Evolutionary conservation across 345 rosid species (phyloP).

Genomic region (Eucalyptus shirleyi): DNA sequence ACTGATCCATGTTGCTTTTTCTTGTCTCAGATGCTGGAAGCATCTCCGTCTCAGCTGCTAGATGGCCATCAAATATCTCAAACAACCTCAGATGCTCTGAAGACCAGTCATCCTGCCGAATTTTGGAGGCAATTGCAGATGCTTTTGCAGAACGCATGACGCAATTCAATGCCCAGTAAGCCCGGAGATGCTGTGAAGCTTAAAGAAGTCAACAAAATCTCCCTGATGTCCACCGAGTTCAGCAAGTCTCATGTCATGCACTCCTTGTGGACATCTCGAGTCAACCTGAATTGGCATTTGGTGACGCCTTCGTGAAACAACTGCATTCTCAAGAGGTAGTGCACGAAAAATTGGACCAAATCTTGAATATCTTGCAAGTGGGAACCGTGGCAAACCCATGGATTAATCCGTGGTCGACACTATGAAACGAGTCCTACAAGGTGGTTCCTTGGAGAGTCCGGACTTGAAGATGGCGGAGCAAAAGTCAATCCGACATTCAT

Average conservation of each 20-base stretch:
- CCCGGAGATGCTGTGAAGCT: slow-evolving; percentile 39
- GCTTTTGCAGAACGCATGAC: slow-evolving; percentile 35
- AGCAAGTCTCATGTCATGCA: slow-evolving; percentile 43
- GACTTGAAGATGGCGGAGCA: too few species aligned
- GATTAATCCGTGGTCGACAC: neutral
- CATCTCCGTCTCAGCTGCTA: slow-evolving; percentile 47
- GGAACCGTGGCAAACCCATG: neutral
- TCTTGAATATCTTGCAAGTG: neutral
- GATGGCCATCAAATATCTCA: slow-evolving; percentile 41
- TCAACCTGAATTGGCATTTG: neutral
- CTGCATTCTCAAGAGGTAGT: neutral
- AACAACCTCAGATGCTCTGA: slow-evolving; percentile 11
- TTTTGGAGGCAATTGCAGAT: slow-evolving; percentile 67
- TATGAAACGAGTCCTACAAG: neutral
- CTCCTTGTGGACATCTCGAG: slow-evolving; percentile 41
- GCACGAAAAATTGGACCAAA: neutral
- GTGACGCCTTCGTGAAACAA: neutral
- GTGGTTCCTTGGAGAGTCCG: too few species aligned
- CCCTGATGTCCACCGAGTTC: slow-evolving; percentile 42
- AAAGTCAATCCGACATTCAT: too few species aligned
- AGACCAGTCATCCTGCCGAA: slow-evolving; percentile 17
- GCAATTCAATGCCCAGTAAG: neutral
- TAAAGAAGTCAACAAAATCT: slow-evolving; percentile 63
- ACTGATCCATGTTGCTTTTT: neutral
- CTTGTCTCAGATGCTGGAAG: slow-evolving; percentile 51